Evolutionary conservation across 345 rosid species (phyloP).

Genomic region (Schrenkiella parvula): DNA sequence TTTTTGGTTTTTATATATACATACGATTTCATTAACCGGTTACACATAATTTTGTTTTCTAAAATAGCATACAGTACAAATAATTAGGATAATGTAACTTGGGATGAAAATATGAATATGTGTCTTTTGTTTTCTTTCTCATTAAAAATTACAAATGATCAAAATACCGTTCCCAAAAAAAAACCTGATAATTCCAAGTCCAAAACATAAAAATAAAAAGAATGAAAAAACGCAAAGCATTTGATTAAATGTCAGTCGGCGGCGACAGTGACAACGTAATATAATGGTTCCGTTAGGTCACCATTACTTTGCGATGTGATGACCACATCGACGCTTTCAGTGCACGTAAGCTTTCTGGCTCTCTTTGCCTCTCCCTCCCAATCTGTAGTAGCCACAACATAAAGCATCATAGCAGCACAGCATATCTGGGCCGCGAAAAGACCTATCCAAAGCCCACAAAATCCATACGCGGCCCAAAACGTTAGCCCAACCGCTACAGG

Average conservation of each 20-base stretch:
- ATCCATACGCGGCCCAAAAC: slow-evolving; percentile 57
- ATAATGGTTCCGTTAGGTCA: slow-evolving; percentile 7
- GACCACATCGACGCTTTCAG: slow-evolving; percentile 29
- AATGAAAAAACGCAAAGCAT: background rate
- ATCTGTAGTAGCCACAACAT: slow-evolving; percentile 80
- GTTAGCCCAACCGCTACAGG: slow-evolving; percentile 86
- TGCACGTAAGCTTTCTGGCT: slow-evolving; percentile 52
- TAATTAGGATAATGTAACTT: background rate
- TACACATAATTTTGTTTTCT: background rate
- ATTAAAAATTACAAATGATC: background rate
- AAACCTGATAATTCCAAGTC: background rate
- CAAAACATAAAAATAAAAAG: background rate
- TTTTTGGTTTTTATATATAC: too few species aligned
- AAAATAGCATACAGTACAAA: background rate
- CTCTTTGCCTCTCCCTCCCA: slow-evolving; percentile 68
- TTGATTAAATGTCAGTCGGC: slow-evolving; percentile 5
- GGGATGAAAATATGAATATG: background rate
- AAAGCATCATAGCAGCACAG: slow-evolving; percentile 80
- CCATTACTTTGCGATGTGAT: slow-evolving; percentile 11
- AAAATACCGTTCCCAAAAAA: background rate
- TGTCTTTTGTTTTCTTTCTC: background rate
- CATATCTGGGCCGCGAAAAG: slow-evolving; percentile 75
- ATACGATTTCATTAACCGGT: background rate
- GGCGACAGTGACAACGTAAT: slow-evolving; percentile 25
- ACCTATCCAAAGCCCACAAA: slow-evolving; percentile 84